Conservation (phyloP, 495 filamentous ascomycete species). For the Penicillium canescens region DNA sequence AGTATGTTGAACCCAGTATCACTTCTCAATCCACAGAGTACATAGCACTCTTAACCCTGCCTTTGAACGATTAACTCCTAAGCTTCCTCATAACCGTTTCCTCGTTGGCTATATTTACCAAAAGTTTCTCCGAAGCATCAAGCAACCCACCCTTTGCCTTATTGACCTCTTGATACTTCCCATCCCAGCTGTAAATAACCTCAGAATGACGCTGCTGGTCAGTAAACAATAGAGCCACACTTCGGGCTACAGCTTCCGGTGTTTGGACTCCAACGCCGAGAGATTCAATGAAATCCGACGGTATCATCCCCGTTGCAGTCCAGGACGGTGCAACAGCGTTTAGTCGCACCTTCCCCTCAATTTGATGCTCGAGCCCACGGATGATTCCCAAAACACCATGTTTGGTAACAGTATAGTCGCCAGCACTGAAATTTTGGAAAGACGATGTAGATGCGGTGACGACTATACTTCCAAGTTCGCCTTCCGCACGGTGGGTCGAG, state of each 20-base stretch:
- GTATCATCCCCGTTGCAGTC: conserved; percentile 39
- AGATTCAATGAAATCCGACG: conserved; percentile 16
- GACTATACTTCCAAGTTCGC: conserved; percentile 33
- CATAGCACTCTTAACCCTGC: too few species aligned
- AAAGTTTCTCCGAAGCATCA: conserved; percentile 6
- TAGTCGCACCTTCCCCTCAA: conserved; percentile 26
- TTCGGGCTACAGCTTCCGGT: conserved; percentile 35
- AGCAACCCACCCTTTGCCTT: conserved; percentile 29
- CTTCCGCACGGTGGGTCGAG: conserved; percentile 14
- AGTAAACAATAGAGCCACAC: conserved; percentile 36
- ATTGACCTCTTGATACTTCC: conserved; percentile 40
- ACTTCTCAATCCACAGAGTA: not conserved
- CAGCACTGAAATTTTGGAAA: conserved; percentile 35
- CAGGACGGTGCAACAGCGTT: conserved; percentile 46
- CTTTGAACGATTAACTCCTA: not conserved
- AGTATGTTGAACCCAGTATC: not conserved
- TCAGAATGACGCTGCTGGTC: conserved; percentile 36
- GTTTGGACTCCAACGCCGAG: conserved; percentile 29
- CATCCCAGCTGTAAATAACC: conserved; percentile 39
- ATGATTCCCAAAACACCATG: conserved; percentile 41
- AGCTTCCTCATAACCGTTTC: conserved; percentile 16
- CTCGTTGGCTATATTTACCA: conserved; percentile 15
- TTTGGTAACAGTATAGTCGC: conserved; percentile 40
- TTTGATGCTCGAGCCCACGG: conserved; percentile 23
- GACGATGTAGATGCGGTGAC: conserved; percentile 39